Evolutionary conservation across 2,329 filamentous ascomycete genomes (phyloP), one percentile per base, ranked within the genome.

Genomic region (Davidsoniella australis): DNA sequence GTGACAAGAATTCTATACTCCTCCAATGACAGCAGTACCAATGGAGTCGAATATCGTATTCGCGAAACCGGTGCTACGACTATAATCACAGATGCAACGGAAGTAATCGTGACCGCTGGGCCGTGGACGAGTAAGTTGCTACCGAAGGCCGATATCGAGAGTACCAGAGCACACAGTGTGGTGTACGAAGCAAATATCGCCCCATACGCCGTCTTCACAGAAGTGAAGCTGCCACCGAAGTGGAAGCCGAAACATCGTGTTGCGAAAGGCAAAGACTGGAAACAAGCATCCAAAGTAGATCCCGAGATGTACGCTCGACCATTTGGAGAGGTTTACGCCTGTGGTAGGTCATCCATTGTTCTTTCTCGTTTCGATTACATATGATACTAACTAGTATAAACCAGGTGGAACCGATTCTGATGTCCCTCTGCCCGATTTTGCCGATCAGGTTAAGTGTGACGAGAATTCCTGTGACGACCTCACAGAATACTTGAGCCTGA

Each of bases 301-400:
- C 91, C 91, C 0, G 91, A 98, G 63, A 91, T 96, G 54, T 98
- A 98, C 61, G 84, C 91, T 0, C 75, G 91, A 3, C 88, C 88
- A 0, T 82, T 86, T 61, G 76, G 82, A 49, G 88, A 94, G 61
- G 82, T 94, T 9, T 98, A 98, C 62, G 88, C 86, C 0, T 98
- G 91, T 60, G 91, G 87, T 23, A 23, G 20, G 20, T 5, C 73
- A 58, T 49, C 67, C 60, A 8, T 6, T 16, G 16, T n/a, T 17
- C 12, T 33, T 41, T 10, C 18, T 26, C 40, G 10, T 40, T 47
- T 23, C 18, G 14, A 6, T 33, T 1, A 26, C 16, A 7, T n/a
- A 2, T 7, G 33, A 3, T 23, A 5, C 20, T 49, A 10, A 16
- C 38, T 17, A 42, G 9, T 7, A 2, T 3, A 7, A 39, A 26